Conservation (phyloP, 1,284 basidiomycete species). For the Boletus sp. region DNA sequence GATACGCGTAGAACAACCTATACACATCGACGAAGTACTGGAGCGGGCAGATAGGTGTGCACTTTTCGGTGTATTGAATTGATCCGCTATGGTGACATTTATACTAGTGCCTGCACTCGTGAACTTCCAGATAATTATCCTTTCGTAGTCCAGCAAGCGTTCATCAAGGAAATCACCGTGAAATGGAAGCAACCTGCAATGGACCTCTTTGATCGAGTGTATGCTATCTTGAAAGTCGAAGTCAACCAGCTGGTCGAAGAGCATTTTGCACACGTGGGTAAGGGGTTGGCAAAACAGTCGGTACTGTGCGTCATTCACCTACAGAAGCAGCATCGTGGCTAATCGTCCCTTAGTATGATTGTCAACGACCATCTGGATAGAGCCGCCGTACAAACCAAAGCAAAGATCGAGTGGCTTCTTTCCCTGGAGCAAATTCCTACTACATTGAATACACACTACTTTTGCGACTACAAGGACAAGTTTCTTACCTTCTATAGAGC, state of each 20-base stretch:
- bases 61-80: neutral
- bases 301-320: neutral
- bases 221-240: slow-evolving; percentile 43
- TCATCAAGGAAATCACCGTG: slow-evolving; percentile 48
- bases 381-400: neutral
- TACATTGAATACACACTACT: slow-evolving; percentile 2
- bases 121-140: slow-evolving; percentile 68
- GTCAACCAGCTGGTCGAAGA: slow-evolving; percentile 44
- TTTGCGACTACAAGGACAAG: slow-evolving; percentile 3
- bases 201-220: slow-evolving; percentile 48
- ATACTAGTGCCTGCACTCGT: slow-evolving; percentile 58
- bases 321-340: neutral
- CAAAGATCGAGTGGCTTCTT: slow-evolving; percentile 2
- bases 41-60: slow-evolving; percentile 44
- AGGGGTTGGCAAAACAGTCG: neutral
- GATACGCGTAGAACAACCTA: slow-evolving; percentile 17
- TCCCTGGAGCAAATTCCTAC: neutral
- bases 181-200: slow-evolving; percentile 54
- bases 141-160: slow-evolving; percentile 56
- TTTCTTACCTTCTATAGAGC: neutral
- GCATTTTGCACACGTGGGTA: slow-evolving; percentile 44
- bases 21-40: slow-evolving; percentile 62
- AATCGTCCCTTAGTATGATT: neutral
- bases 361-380: neutral
- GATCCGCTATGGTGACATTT: neutral